Evolutionary conservation across 2,329 filamentous ascomycete species (phyloP), one percentile per base, ranked within the genome.

Genomic region (Xylariaceae sp.): DNA sequence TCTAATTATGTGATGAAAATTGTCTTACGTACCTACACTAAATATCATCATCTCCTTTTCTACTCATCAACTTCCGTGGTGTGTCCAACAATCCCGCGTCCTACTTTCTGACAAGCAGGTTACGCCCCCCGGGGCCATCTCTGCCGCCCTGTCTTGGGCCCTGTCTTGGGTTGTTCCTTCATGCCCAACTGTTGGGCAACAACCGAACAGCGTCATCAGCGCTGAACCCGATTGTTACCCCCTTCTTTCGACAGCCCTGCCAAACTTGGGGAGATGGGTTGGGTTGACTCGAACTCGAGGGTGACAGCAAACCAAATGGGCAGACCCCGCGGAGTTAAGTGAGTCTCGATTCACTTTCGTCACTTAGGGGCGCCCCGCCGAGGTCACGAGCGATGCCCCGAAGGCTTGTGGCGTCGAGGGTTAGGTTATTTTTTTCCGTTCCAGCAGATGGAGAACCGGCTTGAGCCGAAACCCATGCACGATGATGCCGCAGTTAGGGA

Each of bases 11-110:
- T 19, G 19, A 19, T 19, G 19, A 19, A 19, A 19, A 19, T 19
- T 19, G 19, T 19, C 19, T 19, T 19, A 19, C 19, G 19, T 19
- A 19, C 19, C 39, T 53, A 48, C 44, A 26, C 50, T 45, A 30
- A 54, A 45, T 47, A 56, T 53, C 39, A 51, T 56, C 19, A 47
- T 58, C 47, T 55, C 41, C 39, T 47, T 47, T 11, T 47, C 50
- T 6, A 9, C 8, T 37, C 8, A 3, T 37, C 35, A 9, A 31
- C 46, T 34, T 43, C 39, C 39, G 8, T 30, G 19, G 27, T 43
- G 35, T 37, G 35, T 37, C 35, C 8, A 8, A 29, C 35, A 19
- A 55, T 44, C 50, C 47, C 44, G 47, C 29, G 56, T 39, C 44
- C 41, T 47, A 45, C 50, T 45, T 45, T 56, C 47, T 56, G 56